phyloP scores from a whole-genome alignment of 192 early-diverging fungal genomes.

The Diversispora eburnea region DNA sequence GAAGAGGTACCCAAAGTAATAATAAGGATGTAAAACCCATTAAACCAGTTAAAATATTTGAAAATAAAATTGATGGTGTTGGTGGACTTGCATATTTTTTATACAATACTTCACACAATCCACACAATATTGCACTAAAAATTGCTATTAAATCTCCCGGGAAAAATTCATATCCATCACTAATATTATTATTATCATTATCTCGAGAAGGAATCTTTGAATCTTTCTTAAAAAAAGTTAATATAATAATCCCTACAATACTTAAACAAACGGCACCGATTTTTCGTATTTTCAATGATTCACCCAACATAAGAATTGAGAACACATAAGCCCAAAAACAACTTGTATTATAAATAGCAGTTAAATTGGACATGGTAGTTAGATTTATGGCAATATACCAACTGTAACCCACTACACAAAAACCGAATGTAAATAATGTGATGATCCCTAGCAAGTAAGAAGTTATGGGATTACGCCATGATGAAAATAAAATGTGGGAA shows the following conservation, averaged over 20 bases:
- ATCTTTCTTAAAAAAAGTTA: slow-evolving; percentile 46
- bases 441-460: slow-evolving; percentile 34
- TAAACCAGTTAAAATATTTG: slow-evolving; percentile 65
- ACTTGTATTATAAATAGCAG: slow-evolving; percentile 77
- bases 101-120: slow-evolving; percentile 80
- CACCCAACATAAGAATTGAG: slow-evolving; percentile 65
- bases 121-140: slow-evolving; percentile 62
- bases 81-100: slow-evolving; percentile 70
- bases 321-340: slow-evolving; percentile 85
- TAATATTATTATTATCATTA: slow-evolving; percentile 9
- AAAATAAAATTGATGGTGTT: slow-evolving; percentile 62
- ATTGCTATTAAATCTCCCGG: slow-evolving; percentile 60
- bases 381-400: slow-evolving; percentile 77
- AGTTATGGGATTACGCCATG: not conserved
- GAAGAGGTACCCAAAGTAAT: slow-evolving; percentile 71
- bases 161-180: not conserved
- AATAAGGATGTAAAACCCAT: slow-evolving; percentile 67
- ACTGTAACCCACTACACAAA: slow-evolving; percentile 67
- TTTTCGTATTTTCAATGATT: slow-evolving; percentile 58
- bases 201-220: not conserved
- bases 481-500: slow-evolving; percentile 8
- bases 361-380: slow-evolving; percentile 73
- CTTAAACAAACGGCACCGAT: slow-evolving; percentile 61
- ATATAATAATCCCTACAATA: slow-evolving; percentile 65
- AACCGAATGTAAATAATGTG: slow-evolving; percentile 47